These are phyloP conservation scores for Yamadazyma jaroonii DNA, from an alignment of 1,139 yeast species.

Conservation along the genomic window DNA sequence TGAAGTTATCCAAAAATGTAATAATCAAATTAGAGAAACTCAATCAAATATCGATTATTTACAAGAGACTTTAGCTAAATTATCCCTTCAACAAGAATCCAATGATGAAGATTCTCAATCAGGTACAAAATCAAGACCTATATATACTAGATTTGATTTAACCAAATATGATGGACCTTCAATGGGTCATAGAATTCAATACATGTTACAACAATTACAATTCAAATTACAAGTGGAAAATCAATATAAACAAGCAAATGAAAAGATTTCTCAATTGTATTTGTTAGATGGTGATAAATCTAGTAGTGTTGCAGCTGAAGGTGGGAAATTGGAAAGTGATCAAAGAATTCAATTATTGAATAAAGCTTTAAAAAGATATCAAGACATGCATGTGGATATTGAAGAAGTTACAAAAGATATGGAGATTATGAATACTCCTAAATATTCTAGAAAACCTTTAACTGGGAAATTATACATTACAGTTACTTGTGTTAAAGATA, in stretches of 20 bases:
- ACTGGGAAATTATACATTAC: conserved; percentile 75
- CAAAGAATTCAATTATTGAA: conserved; percentile 82
- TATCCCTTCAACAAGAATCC: conserved; percentile 36
- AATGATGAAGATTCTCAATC: neutral
- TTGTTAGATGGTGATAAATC: conserved; percentile 88
- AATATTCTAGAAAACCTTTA: conserved; percentile 76
- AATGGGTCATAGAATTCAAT: conserved; percentile 90
- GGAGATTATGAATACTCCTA: conserved; percentile 62
- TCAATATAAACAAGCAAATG: conserved; percentile 90
- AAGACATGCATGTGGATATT: conserved; percentile 76
- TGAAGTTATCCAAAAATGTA: conserved; percentile 86
- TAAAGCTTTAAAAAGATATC: conserved; percentile 81
- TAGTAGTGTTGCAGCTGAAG: conserved; percentile 84
- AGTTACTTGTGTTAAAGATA: conserved; percentile 76
- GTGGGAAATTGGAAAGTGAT: conserved; percentile 79
- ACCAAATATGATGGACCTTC: conserved; percentile 93
- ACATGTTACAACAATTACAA: conserved; percentile 91
- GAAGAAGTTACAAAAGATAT: conserved; percentile 66
- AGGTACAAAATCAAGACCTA: conserved; percentile 27
- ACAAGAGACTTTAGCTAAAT: conserved; percentile 69
- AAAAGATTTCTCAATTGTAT: conserved; percentile 80
- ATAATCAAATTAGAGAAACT: conserved; percentile 86
- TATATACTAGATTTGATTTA: conserved; percentile 70
- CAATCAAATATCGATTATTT: conserved; percentile 87
- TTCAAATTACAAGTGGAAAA: conserved; percentile 91